Base-by-base conservation (phyloP, 2,329 filamentous ascomycete species). In the Aspergillus eucalypticola region DNA sequence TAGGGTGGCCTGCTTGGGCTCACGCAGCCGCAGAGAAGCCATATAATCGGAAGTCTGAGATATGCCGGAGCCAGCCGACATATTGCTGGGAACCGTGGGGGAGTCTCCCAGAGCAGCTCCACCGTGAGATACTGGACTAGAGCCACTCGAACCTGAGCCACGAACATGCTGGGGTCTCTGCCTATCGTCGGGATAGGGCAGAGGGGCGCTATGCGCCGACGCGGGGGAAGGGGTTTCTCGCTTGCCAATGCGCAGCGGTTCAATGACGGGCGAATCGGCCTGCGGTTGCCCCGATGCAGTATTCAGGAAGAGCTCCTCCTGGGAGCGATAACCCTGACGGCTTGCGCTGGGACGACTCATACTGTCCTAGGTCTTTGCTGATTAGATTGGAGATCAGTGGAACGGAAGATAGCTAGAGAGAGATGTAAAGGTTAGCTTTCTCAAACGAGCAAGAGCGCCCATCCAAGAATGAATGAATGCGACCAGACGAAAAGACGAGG, bases 201-300 rank as follows among this genome's bases (percentile, higher is more conserved):
- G 79, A 62, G 84, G 78, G 60, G 83, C 89, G 58, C 82, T 77
- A 69, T 71, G 75, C 70, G 73, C 70, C 70, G 73, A 71, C 27
- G 74, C 74, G 38, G 86, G 86, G 55, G 82, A 82, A 32, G 88
- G 85, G 60, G 88, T 90, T 68, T 87, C 85, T 59, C 88, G 87
- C 76, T 96, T 96, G 80, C 88, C 89, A 74, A 96, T 96, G 71
- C 91, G 87, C 77, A 96, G 78, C 61, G 92, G 92, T 70, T 90
- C 90, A 67, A 96, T 85, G 17, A 90, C 91, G 60, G 92, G 90
- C 69, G 90, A 92, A 69, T 92, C 87, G 49, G 77, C 76, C 58
- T 76, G 78, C 23, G 60, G 60, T 46, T 60, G 64, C 29, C 56
- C 58, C 25, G 59, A 50, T 13, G 66, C 71, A n/a, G 76, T 76